These are phyloP conservation scores for Mrakia hoshinonis DNA, from an alignment of 768 basidiomycete species.

Conservation along the genomic window DNA sequence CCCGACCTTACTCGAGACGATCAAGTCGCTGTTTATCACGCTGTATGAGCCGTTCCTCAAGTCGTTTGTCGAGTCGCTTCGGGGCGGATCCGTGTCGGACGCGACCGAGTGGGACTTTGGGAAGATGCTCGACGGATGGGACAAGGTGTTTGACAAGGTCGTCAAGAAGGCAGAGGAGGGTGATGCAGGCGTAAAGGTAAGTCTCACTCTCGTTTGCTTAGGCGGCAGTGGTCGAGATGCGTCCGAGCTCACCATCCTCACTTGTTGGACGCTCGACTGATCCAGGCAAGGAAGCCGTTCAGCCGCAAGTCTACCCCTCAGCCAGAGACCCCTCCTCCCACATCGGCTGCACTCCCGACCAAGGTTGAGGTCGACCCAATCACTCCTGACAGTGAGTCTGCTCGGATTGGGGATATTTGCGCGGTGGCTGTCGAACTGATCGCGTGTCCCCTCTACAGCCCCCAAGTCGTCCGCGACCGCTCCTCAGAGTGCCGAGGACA, in stretches of 20 bases:
- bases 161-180: conserved; percentile 44
- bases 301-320: too few species aligned
- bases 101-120: conserved; percentile 56
- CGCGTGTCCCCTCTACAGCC: conserved; percentile 36
- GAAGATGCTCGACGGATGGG: conserved; percentile 69
- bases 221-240: too few species aligned
- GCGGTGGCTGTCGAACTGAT: not conserved
- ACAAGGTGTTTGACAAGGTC: conserved; percentile 65
- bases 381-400: too few species aligned
- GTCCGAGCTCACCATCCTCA: too few species aligned
- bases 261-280: too few species aligned
- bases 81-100: not conserved
- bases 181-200: conserved; percentile 62
- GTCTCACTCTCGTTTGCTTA: conserved; percentile 45
- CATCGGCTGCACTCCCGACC: too few species aligned
- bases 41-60: conserved; percentile 19
- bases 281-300: too few species aligned
- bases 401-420: too few species aligned
- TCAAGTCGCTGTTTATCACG: conserved; percentile 25
- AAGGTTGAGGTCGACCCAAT: too few species aligned
- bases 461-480: conserved; percentile 49
- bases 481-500: conserved; percentile 73
- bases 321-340: too few species aligned
- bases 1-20: conserved; percentile 16
- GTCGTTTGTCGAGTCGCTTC: conserved; percentile 12